Evolutionary conservation across 805 yeast species (phyloP), one percentile per base, ranked within the genome.

Genomic region (Candida maesae): DNA sequence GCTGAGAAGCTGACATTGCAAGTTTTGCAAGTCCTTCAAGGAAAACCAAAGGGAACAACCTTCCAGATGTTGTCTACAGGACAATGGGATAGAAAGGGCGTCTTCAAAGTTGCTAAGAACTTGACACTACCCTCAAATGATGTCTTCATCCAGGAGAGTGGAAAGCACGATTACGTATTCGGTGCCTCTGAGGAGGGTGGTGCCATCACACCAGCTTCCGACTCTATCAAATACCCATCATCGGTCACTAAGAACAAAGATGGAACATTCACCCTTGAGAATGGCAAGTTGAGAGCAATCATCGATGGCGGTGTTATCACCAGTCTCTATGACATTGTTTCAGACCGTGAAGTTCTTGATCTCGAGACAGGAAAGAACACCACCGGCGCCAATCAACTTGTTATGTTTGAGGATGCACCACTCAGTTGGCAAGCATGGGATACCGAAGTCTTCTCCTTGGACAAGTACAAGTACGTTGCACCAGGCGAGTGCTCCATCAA

Each of bases 351-450:
- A 58, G 74, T 84, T 17, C 68, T 93, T 39, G 87, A 84, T 44
- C 46, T 71, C 5, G 64, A 73, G 1, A 66, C 70, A 18, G 79
- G 82, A 10, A 35, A 37, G 29, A 49, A 49, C 37, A 28, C 25
- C 5, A 67, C 64, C 14, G 88, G 87, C 29, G 96, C 90, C 14
- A 88, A 89, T 54, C 95, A 85, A 60, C 79, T 79, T 49, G 79
- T 88, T 2, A 58, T 93, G 42, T 84, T 84, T 55, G 90, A 90
- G 50, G 99, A 93, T 60, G 84, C 87, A 47, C 99, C 99, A 9
- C 68, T 87, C 55, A 81, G 74, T 42, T 91, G 81, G 80, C 96
- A 88, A 33, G 98, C 98, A 2, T 91, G 99, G 99, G 99, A 91
- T 60, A 91, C 98, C 0, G 99, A 91, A 59, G 71, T 89, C 44